A percentile compares a stretch with the other conserved stretches of the same genome.
phyloP scores from a whole-genome alignment of 2,329 filamentous ascomycete species.

The Myriosclerotinia curreyana region DNA sequence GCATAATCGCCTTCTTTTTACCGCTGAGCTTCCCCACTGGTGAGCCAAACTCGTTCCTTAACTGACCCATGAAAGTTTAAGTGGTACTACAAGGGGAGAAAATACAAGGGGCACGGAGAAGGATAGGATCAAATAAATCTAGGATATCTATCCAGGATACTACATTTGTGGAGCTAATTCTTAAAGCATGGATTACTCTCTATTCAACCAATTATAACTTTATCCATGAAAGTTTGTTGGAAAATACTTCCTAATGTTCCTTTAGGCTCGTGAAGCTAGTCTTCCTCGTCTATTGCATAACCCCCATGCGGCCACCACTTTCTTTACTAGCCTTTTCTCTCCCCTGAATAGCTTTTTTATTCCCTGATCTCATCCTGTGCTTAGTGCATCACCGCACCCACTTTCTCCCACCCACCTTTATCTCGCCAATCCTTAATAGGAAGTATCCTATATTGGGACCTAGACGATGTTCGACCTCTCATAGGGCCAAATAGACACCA shows the following conservation, averaged over 20 bases:
- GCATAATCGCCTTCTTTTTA: slow-evolving; percentile 24
- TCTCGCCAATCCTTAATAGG: slow-evolving; percentile 1
- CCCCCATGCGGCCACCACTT: slow-evolving; percentile 10
- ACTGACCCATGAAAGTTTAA: slow-evolving; percentile 18
- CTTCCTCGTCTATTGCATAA: slow-evolving; percentile 1
- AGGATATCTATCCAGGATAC: background rate
- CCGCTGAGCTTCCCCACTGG: slow-evolving; percentile 28
- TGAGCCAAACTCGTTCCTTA: slow-evolving; percentile 27
- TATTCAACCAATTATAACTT: background rate
- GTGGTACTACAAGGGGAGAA: background rate
- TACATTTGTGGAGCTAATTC: slow-evolving; percentile 3
- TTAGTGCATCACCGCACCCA: slow-evolving; percentile 5
- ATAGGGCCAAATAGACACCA: slow-evolving; percentile 27
- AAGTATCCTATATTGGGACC: slow-evolving; percentile 21
- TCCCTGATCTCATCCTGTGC: slow-evolving; percentile 5
- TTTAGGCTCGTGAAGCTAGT: slow-evolving; percentile 15
- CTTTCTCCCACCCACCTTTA: slow-evolving; percentile 18
- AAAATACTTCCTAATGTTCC: slow-evolving; percentile 8
- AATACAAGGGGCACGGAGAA: slow-evolving; percentile 13
- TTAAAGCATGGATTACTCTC: slow-evolving; percentile 6
- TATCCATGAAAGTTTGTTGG: slow-evolving; percentile 8
- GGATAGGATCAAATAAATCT: slow-evolving; percentile 11
- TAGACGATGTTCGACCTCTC: slow-evolving; percentile 16
- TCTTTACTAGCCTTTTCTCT: slow-evolving; percentile 3
- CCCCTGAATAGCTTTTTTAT: background rate